Evolutionary conservation across 179 eudicot genomes (phyloP).

Genomic region (Amaranthus tricolor): DNA sequence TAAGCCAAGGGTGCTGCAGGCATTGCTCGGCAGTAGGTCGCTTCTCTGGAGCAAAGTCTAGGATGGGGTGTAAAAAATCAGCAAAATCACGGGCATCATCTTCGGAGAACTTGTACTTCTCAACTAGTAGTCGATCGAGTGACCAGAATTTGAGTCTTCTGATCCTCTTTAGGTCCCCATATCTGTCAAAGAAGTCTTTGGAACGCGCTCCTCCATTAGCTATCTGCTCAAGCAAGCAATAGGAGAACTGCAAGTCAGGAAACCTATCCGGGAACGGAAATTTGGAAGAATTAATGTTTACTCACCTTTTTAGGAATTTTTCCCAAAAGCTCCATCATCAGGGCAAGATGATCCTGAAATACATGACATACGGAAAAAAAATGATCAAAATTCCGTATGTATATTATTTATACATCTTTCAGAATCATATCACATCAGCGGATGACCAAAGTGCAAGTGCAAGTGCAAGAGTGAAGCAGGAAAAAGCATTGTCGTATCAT

Average conservation of each 20-base stretch:
- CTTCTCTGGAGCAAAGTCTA: slow-evolving; percentile 82
- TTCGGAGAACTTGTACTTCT: slow-evolving; percentile 60
- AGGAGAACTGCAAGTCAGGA: slow-evolving; percentile 11
- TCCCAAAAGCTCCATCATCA: slow-evolving; percentile 95
- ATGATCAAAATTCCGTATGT: neutral
- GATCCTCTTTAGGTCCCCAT: slow-evolving; percentile 90
- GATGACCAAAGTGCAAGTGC: neutral
- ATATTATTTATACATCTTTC: neutral
- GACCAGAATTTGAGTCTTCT: slow-evolving; percentile 75
- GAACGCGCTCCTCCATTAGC: slow-evolving; percentile 69
- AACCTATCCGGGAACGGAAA: neutral
- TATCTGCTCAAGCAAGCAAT: slow-evolving; percentile 45
- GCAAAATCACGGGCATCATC: slow-evolving; percentile 70
- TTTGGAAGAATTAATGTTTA: neutral
- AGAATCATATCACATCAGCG: neutral
- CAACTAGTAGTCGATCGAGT: slow-evolving; percentile 68
- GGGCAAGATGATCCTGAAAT: slow-evolving; percentile 92
- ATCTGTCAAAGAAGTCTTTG: slow-evolving; percentile 86
- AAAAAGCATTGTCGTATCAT: too few relatives aligned
- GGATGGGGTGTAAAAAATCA: slow-evolving; percentile 71
- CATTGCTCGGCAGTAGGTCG: slow-evolving; percentile 88
- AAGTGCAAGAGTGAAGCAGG: neutral
- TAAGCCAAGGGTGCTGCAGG: slow-evolving; percentile 90
- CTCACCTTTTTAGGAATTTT: slow-evolving; percentile 94
- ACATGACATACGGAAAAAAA: slow-evolving; percentile 3